Conservation (phyloP, 2,329 filamentous ascomycete genomes). For the Ceratocystiopsis minuta region DNA sequence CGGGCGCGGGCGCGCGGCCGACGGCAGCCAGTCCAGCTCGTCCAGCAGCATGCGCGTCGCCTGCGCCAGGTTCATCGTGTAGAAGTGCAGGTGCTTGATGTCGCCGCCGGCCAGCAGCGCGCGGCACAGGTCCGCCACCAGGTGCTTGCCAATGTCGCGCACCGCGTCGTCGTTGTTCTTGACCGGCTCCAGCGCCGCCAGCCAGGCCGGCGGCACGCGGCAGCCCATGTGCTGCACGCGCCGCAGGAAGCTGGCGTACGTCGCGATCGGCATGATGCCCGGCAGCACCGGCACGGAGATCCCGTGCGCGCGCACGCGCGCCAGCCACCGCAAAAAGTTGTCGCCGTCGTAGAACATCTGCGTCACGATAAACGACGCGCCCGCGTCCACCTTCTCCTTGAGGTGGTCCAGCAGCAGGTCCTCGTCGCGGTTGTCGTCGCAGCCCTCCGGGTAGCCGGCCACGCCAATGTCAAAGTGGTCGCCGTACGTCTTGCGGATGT, state of each 20-base stretch:
- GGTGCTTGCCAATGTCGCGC: slow-evolving; percentile 67
- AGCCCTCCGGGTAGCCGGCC: slow-evolving; percentile 89
- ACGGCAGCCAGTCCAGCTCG: slow-evolving; percentile 68
- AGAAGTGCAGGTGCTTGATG: slow-evolving; percentile 85
- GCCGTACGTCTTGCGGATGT: slow-evolving; percentile 63
- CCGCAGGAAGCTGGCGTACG: slow-evolving; percentile 80
- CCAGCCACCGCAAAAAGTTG: slow-evolving; percentile 82
- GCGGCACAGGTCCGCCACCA: slow-evolving; percentile 80
- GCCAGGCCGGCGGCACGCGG: slow-evolving; percentile 65
- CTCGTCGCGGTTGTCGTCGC: slow-evolving; percentile 79
- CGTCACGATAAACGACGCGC: slow-evolving; percentile 84
- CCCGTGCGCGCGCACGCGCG: slow-evolving; percentile 67
- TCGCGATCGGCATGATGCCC: slow-evolving; percentile 90
- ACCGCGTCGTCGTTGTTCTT: slow-evolving; percentile 95
- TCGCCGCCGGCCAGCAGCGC: slow-evolving; percentile 60
- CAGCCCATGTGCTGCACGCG: slow-evolving; percentile 84
- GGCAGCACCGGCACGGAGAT: slow-evolving; percentile 57
- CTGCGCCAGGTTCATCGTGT: slow-evolving; percentile 97
- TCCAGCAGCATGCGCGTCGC: slow-evolving; percentile 88
- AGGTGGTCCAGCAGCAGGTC: slow-evolving; percentile 76
- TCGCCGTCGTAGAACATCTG: slow-evolving; percentile 99
- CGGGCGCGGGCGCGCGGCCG: slow-evolving; percentile 49
- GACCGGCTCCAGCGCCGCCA: slow-evolving; percentile 66
- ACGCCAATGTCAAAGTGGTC: slow-evolving; percentile 96
- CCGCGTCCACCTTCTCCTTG: slow-evolving; percentile 93